These are phyloP conservation scores for Chaetomium cochliodes DNA, from an alignment of 495 filamentous ascomycete species.

Conservation along the genomic window DNA sequence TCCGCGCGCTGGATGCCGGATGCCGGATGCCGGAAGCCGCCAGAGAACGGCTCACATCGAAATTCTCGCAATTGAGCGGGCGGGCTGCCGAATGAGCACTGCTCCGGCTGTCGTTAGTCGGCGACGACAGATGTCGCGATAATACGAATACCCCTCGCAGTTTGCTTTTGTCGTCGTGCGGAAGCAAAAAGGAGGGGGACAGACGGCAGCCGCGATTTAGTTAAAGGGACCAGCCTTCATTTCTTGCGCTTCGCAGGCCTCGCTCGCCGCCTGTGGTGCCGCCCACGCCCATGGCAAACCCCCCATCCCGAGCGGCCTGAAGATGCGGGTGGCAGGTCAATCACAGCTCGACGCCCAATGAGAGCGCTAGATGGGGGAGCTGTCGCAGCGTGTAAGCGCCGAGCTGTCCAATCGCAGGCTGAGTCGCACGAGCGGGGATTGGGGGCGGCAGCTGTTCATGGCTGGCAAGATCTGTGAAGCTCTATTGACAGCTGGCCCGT, in stretches of 20 bases:
- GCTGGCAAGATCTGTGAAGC: not conserved
- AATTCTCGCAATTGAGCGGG: not conserved
- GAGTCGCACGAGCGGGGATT: conserved; percentile 15
- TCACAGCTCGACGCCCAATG: conserved; percentile 35
- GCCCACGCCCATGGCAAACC: conserved; percentile 24
- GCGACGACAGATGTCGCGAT: conserved; percentile 1
- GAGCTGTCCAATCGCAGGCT: conserved; percentile 27
- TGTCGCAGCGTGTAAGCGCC: conserved; percentile 34
- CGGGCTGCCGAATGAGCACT: not conserved
- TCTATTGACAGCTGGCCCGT: not conserved
- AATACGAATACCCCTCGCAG: not conserved
- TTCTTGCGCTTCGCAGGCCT: conserved; percentile 9
- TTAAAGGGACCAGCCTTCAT: conserved; percentile 1
- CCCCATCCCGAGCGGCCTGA: conserved; percentile 30
- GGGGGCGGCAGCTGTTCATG: conserved; percentile 5
- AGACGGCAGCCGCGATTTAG: conserved; percentile 15
- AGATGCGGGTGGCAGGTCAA: conserved; percentile 34
- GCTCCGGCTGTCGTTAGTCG: not conserved
- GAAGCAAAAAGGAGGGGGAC: conserved; percentile 14
- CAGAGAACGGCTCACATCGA: conserved; percentile 11
- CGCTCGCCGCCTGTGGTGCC: conserved; percentile 22
- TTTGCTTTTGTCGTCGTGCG: not conserved
- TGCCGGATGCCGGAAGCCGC: conserved; percentile 6
- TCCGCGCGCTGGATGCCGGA: not conserved
- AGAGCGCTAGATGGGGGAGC: conserved; percentile 20